These are phyloP conservation scores for Osmanthus fragrans DNA, from an alignment of 257 asterid genomes.

Conservation along the genomic window DNA sequence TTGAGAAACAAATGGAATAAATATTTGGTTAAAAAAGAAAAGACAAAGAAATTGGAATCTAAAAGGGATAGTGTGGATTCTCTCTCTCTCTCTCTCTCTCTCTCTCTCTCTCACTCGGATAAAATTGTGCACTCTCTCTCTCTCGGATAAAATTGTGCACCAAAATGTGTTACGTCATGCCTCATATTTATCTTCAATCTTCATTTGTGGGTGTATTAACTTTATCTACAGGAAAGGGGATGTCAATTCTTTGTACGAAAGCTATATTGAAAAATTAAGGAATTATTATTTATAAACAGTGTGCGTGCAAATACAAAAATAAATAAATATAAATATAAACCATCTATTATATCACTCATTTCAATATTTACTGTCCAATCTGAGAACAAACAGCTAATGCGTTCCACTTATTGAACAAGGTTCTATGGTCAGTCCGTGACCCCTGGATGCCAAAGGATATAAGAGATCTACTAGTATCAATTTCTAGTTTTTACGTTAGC, in stretches of 20 bases:
- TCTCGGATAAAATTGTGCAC: neutral
- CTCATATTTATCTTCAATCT: neutral
- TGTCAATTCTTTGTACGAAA: neutral
- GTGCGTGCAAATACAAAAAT: neutral
- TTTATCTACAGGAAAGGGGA: neutral
- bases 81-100: neutral
- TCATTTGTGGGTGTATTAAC: neutral
- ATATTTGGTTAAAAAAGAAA: neutral
- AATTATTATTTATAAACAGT: neutral
- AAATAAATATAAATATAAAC: neutral
- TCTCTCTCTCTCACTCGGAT: no score
- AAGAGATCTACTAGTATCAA: neutral
- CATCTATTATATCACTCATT: neutral
- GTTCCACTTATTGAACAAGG: no score
- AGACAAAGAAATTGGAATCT: neutral
- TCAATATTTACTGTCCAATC: neutral
- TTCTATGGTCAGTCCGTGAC: no score
- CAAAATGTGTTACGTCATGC: neutral
- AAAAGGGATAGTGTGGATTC: neutral
- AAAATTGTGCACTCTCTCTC: neutral
- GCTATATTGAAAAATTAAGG: neutral
- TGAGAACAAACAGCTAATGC: no score
- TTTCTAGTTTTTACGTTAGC: neutral
- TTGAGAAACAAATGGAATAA: neutral
- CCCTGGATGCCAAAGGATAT: neutral